These are phyloP conservation scores for Pelargonium myrrhifolium DNA, from an alignment of 441 rosid genomes.

Conservation along the genomic window DNA sequence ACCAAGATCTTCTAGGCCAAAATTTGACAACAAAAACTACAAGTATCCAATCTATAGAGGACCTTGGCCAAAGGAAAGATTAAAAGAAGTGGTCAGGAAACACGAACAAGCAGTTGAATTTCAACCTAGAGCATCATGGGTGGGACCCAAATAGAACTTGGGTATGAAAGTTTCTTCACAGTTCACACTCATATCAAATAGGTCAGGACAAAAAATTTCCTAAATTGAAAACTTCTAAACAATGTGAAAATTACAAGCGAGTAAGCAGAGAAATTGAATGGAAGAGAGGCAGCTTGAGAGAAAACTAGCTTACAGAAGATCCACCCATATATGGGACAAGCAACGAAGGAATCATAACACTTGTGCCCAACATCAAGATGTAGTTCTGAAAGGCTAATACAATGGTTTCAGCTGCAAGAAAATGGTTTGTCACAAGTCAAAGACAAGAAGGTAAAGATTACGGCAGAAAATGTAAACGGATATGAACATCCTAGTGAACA, in stretches of 20 bases:
- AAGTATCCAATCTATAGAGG: not conserved
- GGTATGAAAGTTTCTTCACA: slow-evolving; percentile 8
- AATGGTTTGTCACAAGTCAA: slow-evolving; percentile 8
- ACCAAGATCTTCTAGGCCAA: slow-evolving; percentile 18
- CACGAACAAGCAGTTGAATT: slow-evolving; percentile 5
- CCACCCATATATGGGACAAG: slow-evolving; percentile 72
- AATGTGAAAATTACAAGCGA: slow-evolving; percentile 4
- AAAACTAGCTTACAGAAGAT: slow-evolving; percentile 39
- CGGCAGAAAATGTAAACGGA: not conserved
- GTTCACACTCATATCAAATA: not conserved
- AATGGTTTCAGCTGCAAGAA: slow-evolving; percentile 59
- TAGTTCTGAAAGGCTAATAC: slow-evolving; percentile 64
- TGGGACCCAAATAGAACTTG: slow-evolving; percentile 6
- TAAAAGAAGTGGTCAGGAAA: not conserved
- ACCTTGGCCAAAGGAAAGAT: not conserved
- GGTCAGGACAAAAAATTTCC: not conserved
- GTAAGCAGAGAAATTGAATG: not conserved
- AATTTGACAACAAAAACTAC: slow-evolving; percentile 13
- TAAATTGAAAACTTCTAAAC: not conserved
- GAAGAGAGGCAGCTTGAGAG: not conserved
- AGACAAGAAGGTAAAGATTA: slow-evolving; percentile 12
- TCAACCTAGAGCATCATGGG: slow-evolving; percentile 10
- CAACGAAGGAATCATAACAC: slow-evolving; percentile 58
- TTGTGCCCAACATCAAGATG: slow-evolving; percentile 62
- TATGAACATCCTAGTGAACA: not conserved